These are phyloP conservation scores for Hyaloscypha hepaticicola DNA, from an alignment of 495 filamentous ascomycete genomes.

Conservation along the genomic window DNA sequence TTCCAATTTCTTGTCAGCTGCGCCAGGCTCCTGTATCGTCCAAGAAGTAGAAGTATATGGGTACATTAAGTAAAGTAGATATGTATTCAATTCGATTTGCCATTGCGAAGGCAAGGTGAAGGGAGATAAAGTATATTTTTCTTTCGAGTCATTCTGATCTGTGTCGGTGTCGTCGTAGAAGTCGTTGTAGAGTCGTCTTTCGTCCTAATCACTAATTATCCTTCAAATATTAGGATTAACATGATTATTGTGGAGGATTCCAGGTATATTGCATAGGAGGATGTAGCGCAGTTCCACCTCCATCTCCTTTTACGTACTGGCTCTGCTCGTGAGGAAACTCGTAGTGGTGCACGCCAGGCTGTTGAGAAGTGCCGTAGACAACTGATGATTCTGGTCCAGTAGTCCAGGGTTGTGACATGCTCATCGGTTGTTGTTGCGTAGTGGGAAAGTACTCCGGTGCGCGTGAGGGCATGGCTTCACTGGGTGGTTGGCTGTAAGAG, in stretches of 20 bases:
- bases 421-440: not conserved
- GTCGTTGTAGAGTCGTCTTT: not conserved
- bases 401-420: conserved; percentile 22
- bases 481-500: conserved; percentile 1
- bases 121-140: too few relatives aligned
- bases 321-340: conserved; percentile 23
- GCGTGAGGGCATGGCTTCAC: conserved; percentile 6
- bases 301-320: conserved; percentile 22
- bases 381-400: conserved; percentile 7
- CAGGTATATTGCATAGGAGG: conserved; percentile 22
- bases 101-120: too few relatives aligned
- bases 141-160: not conserved
- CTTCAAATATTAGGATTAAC: not conserved
- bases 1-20: not conserved
- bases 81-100: not conserved
- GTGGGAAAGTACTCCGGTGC: conserved; percentile 25
- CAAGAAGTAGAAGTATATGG: not conserved
- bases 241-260: conserved; percentile 3
- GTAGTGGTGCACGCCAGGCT: conserved; percentile 16
- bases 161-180: not conserved
- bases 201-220: not conserved
- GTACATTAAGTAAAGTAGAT: not conserved
- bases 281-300: not conserved
- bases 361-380: conserved; percentile 9
- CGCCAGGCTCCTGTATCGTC: not conserved